Evolutionary conservation across 2,329 filamentous ascomycete genomes (phyloP), one percentile per base, ranked within the genome.

Genomic region (Scortechinia acanthostroma): DNA sequence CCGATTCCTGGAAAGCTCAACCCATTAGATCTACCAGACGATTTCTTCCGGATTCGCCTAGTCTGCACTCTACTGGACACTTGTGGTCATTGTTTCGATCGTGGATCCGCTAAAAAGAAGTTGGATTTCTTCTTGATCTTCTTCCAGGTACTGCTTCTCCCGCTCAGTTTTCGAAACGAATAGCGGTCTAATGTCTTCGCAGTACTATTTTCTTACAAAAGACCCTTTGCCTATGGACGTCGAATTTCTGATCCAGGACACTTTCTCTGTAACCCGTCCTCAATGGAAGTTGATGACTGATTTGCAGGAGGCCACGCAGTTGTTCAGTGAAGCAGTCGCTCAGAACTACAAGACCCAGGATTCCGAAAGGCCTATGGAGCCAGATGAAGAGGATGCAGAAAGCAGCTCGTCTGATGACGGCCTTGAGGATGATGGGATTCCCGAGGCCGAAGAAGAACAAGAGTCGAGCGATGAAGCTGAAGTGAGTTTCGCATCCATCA

Each of bases 91-190:
- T 98, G 91, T 68, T 98, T 96, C 56, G 93, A 93, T 62, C 86
- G 91, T 55, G 93, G 94, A 4, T 82, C 86, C 37, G 88, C 91
- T 2, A 94, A 91, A 62, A 97, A 97, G 72, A 98, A 97, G 66
- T 76, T 98, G 6, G 93, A 98, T 58, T 97, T 95, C 62, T 98
- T 97, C 64, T 71, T 98, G 49, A 91, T 86, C 0, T 97, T 97
- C 65, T 89, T 98, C 55, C 91, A n/a, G n/a, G n/a, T n/a, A n/a
- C n/a, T n/a, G n/a, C n/a, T n/a, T n/a, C n/a, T n/a, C n/a, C n/a
- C n/a, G n/a, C n/a, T n/a, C n/a, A n/a, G n/a, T n/a, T n/a, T n/a
- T n/a, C n/a, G n/a, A n/a, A n/a, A n/a, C n/a, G n/a, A n/a, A n/a
- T n/a, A n/a, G n/a, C n/a, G n/a, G n/a, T n/a, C n/a, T n/a, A n/a